These are phyloP conservation scores for Starmera pachycereana DNA, from an alignment of 805 yeast species.

Conservation along the genomic window DNA sequence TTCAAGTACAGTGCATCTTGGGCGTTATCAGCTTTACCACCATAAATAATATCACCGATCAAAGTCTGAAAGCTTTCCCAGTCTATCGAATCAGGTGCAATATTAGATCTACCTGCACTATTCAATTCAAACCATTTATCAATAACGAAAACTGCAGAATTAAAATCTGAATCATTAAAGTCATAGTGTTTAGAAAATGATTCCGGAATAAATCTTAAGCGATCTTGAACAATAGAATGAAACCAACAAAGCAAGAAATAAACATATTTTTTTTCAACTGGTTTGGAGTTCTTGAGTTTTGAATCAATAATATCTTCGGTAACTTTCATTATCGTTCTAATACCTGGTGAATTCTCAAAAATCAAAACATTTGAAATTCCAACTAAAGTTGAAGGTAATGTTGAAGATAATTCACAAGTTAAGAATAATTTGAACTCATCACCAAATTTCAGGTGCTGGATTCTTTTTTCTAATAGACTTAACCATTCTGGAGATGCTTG, in stretches of 20 bases:
- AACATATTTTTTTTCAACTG: constrained; percentile 36
- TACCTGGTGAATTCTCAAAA: constrained; percentile 54
- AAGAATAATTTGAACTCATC: constrained; percentile 46
- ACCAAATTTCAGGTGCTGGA: constrained; percentile 23
- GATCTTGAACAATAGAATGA: constrained; percentile 52
- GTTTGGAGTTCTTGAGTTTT: constrained; percentile 12
- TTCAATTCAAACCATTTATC: constrained; percentile 28
- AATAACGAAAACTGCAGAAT: constrained; percentile 35
- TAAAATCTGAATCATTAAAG: constrained; percentile 64
- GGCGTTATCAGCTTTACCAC: constrained; percentile 42
- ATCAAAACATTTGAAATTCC: constrained; percentile 43
- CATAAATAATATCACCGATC: constrained; percentile 49
- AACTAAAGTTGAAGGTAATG: constrained; percentile 46
- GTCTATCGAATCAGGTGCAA: constrained; percentile 38
- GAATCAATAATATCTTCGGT: constrained; percentile 20
- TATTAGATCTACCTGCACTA: constrained; percentile 19
- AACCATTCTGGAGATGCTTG: constrained; percentile 67
- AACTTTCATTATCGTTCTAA: constrained; percentile 37
- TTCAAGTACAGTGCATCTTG: constrained; percentile 30
- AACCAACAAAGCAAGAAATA: constrained; percentile 57
- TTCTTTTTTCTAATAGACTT: constrained; percentile 36
- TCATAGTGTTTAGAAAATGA: constrained; percentile 58
- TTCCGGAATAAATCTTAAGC: constrained; percentile 48
- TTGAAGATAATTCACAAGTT: constrained; percentile 43
- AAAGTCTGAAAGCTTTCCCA: constrained; percentile 43